Evolutionary conservation across 2,329 filamentous ascomycete genomes (phyloP), one percentile per base, ranked within the genome.

Genomic region (Sclerotinia nivalis): DNA sequence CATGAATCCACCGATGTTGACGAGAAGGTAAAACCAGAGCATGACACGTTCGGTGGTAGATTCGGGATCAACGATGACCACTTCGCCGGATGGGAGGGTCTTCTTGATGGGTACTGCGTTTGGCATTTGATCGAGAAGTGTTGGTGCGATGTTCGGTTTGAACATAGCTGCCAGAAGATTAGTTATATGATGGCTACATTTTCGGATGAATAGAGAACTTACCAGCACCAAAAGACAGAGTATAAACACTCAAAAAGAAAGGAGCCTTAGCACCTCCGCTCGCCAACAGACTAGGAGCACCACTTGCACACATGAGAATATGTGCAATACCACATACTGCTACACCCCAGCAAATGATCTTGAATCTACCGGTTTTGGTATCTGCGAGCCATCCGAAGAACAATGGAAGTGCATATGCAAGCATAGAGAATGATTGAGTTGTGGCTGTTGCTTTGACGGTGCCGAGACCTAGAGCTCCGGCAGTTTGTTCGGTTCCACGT

Each of bases 131-230:
- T 90, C 88, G 8, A 87, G 86, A 66, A 90, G 85, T 45, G 88
- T 80, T 2, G 87, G 86, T 0, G 87, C 86, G 52, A 91, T 89
- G 74, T 91, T 91, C 28, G 88, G 85, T 80, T 92, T 92, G 84
- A 92, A 91, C 73, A 90, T 88, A 70, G 89, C 89, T 77, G 50
- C 80, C 18, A 18, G 18, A 28, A 37, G 18, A n/a, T 68, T 43
- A 47, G 87, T 89, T 91, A 86, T 91, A 86, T 88, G 78, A 85
- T 84, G 72, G n/a, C 76, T 79, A 81, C 62, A 91, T 86, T 59
- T 1, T 88, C 84, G 85, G 59, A 84, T 67, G 40, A 31, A 47
- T n/a, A 40, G 45, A n/a, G 18, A 25, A 90, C 72, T 70, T 73
- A 77, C 76, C 76, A 70, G 74, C 74, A 55, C 75, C 76, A 45